Conservation (phyloP, 2,329 filamentous ascomycete genomes). For the Hymenoscyphus scutula region DNA sequence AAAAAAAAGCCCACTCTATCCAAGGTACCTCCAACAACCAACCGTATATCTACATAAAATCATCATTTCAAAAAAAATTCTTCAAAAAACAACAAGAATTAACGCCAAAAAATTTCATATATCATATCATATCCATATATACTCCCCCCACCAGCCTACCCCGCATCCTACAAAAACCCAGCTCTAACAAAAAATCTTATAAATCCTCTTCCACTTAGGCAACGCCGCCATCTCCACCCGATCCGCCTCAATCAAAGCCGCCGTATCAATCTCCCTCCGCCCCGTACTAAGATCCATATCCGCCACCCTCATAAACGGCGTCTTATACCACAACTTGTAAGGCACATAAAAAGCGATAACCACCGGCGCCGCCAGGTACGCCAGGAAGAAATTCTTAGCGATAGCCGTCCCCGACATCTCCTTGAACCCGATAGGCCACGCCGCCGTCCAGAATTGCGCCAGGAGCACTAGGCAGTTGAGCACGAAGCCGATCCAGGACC, state of each 20-base stretch:
- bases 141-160: background rate
- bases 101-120: slow-evolving; percentile 1
- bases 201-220: slow-evolving; percentile 73
- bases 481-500: slow-evolving; percentile 59
- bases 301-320: slow-evolving; percentile 59
- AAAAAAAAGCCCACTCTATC: background rate
- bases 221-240: slow-evolving; percentile 65
- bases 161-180: too few relatives aligned
- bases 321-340: slow-evolving; percentile 52
- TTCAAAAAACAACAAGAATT: too few relatives aligned
- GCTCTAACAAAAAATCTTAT: slow-evolving; percentile 66
- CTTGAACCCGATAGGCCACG: slow-evolving; percentile 48
- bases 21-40: background rate
- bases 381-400: slow-evolving; percentile 55
- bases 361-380: slow-evolving; percentile 50
- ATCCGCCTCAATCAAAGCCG: slow-evolving; percentile 75
- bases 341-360: slow-evolving; percentile 48
- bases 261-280: slow-evolving; percentile 76
- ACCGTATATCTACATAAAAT: background rate
- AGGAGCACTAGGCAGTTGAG: slow-evolving; percentile 48
- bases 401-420: slow-evolving; percentile 28
- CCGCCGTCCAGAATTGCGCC: slow-evolving; percentile 43
- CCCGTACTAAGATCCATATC: slow-evolving; percentile 88
- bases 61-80: too few relatives aligned
- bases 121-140: background rate